Evolutionary conservation across 768 basidiomycete species (phyloP), one percentile per base, ranked within the genome.

Genomic region (Boletus subparvulus): DNA sequence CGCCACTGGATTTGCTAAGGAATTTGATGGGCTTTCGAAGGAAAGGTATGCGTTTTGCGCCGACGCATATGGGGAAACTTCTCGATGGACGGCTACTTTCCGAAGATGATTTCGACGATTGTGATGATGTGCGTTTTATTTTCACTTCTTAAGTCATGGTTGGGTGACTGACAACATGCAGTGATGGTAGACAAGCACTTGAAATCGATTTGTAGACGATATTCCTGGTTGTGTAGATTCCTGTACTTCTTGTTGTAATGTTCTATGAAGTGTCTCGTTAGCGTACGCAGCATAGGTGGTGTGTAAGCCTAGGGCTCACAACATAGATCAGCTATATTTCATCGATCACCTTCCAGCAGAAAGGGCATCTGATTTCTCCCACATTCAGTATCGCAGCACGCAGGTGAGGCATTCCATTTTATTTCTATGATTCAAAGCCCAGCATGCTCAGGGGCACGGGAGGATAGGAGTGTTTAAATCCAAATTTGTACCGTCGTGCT

Each of bases 11-110:
- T 11, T 67, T 69, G n/a, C 26, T 73, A 47, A 59, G 52, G 40
- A 50, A 24, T 4, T 44, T 70, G 41, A 52, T 67, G 10, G 17
- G 55, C 8, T 53, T 74, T 40, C 72, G 78, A 7, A 70, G 78
- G 61, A 81, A 77, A 50, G 78, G 77, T 4, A 62, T 73, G 65
- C 54, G 61, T 16, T 80, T 71, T 56, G 45, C 60, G 14, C 47
- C 47, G 37, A 80, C 79, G 6, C 77, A 80, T 55, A 62, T 79
- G 61, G 79, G 80, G 3, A 73, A 73, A 43, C 65, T 80, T 30
- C 40, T 80, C 28, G 57, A 69, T 40, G 69, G 63, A 33, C 63
- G 63, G 19, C 19, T 55, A 1, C 58, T 77, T 44, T 60, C 53
- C 0, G 45, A 59, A 50, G 53, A 16, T 0, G 61, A 62, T 44